Percentiles rank a stretch among this genome's conserved stretches.
phyloP scores from a whole-genome alignment of 192 early-diverging fungal genomes.

The Coemansia sp. region DNA sequence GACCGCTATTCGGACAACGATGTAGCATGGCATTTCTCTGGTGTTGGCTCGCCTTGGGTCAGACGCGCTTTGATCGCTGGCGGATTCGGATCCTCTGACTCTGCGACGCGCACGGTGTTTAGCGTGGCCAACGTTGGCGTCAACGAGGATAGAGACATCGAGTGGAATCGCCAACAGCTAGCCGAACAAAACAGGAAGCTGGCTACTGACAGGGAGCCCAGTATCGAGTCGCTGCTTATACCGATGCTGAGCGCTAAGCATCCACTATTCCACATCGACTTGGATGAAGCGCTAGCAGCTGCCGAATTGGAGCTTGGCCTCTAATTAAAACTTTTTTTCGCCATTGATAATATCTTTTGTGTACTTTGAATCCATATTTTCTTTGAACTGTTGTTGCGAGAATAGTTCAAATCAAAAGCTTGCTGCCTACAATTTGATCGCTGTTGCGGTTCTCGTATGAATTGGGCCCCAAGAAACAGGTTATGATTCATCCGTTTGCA shows the following conservation, averaged over 20 bases:
- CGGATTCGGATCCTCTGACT: constrained; percentile 44
- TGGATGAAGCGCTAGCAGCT: constrained; percentile 51
- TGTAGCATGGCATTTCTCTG: constrained; percentile 63
- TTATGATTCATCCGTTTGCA: no score
- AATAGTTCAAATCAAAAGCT: no score
- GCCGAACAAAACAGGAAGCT: background rate
- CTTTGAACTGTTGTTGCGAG: no score
- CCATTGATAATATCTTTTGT: background rate
- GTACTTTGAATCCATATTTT: background rate
- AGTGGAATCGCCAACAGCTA: background rate
- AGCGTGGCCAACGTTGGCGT: constrained; percentile 49
- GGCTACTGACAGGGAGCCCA: constrained; percentile 6
- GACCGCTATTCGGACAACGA: constrained; percentile 54
- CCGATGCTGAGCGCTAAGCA: constrained; percentile 45
- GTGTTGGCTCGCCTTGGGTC: constrained; percentile 44
- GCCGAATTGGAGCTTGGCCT: constrained; percentile 45
- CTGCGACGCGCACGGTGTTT: constrained; percentile 29
- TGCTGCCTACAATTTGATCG: no score
- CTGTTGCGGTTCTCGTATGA: no score
- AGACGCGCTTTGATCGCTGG: constrained; percentile 43
- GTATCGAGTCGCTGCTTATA: constrained; percentile 34
- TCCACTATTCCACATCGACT: constrained; percentile 52
- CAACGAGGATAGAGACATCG: constrained; percentile 14
- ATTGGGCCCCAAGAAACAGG: no score
- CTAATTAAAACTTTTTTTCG: background rate